Base-by-base conservation (phyloP, 257 asterid genomes). In the Jacaranda copaia region DNA sequence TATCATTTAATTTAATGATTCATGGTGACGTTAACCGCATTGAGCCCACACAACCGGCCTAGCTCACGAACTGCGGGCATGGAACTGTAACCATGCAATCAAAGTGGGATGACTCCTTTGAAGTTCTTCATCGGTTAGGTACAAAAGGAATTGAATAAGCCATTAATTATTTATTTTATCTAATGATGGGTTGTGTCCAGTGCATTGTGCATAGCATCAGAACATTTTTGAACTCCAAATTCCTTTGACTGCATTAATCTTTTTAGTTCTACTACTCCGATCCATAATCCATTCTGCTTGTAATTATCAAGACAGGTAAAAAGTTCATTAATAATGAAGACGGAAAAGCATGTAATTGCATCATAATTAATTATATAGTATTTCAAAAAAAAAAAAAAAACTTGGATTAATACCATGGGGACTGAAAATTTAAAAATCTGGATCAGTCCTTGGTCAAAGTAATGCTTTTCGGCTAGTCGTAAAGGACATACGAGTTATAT, bases 301-400 rank as follows among this genome's bases (percentile, higher is more conserved):
- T 53, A 62, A 49, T 58, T 46, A 82, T 80, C 88, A 60, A 49
- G 85, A 77, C 79, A 62, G 90, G 90, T 84, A 84, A 75, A 82
- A 82, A 82, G 85, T 14, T 67, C 6, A 52, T 65, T 53, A 19
- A 64, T 13, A 36, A 65, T 53, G 57, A 65, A 46, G 55, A 35
- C 46, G 16, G 38, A 64, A 65, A 38, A 65, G 32, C 32, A 0
- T 25, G 32, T 25, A 25, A 25, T 25, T 25, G 32, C 32, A 25
- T 25, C 32, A 25, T 16, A 45, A 72, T 0, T 45, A 58, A 58
- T 61, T 20, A 46, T 18, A 25, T 25, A 42, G 13, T 39, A 53
- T 32, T 56, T 46, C 0, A 72, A 40, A 25, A 25, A 25, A 25
- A 14, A 11, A 60, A 49, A 68, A 1, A 72, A 40, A 53, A 45